Percentiles rank a stretch among this genome's conserved stretches.
Evolutionary conservation across 1,284 basidiomycete species (phyloP).

Genomic region (Ceratobasidium sp.): DNA sequence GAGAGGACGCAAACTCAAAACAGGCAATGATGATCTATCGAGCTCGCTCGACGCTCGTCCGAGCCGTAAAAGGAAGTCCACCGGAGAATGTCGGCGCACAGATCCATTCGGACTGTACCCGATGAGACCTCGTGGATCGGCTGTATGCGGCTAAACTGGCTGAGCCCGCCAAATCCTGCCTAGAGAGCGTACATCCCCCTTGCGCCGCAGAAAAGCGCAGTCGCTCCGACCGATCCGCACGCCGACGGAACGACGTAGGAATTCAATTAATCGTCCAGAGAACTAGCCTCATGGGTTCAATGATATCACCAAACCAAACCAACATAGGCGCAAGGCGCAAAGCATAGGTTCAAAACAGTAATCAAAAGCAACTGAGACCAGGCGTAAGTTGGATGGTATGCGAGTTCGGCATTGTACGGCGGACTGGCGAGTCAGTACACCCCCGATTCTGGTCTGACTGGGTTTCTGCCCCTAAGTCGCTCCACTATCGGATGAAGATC

Average conservation of each 20-base stretch:
- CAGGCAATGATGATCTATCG: constrained; percentile 32
- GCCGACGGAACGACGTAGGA: background rate
- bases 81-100: constrained; percentile 20
- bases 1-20: background rate
- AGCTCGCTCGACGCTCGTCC: background rate
- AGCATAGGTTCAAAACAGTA: background rate
- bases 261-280: constrained; percentile 1
- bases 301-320: constrained; percentile 10
- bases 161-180: constrained; percentile 4
- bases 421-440: background rate
- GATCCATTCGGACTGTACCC: background rate
- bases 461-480: constrained; percentile 10
- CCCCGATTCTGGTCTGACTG: background rate
- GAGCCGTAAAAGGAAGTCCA: background rate
- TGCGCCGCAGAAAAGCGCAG: constrained; percentile 2
- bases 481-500: background rate
- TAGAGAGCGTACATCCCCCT: background rate
- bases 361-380: constrained; percentile 24
- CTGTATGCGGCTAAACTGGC: constrained; percentile 2
- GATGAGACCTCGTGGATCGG: background rate
- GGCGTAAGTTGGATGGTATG: background rate
- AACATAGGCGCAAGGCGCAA: constrained; percentile 9
- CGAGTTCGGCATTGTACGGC: constrained; percentile 15
- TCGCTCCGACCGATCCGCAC: background rate
- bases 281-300: constrained; percentile 12